Conservation (phyloP, 768 basidiomycete species). For the Trametes gibbosa region DNA sequence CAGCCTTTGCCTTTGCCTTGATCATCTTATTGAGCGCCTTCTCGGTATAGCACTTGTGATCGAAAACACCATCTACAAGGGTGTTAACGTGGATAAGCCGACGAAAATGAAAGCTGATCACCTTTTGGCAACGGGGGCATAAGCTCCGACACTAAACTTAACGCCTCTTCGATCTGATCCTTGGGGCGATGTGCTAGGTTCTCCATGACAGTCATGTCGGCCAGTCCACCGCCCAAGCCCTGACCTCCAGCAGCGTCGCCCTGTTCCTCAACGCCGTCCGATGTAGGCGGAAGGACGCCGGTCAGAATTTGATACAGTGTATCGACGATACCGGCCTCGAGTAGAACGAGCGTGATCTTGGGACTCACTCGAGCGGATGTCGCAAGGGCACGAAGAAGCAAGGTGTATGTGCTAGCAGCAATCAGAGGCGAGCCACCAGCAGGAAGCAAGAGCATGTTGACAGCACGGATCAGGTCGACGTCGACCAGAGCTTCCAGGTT, state of each 20-base stretch:
- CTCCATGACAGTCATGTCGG: constrained; percentile 98
- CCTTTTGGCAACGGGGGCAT: constrained; percentile 94
- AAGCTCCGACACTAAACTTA: constrained; percentile 86
- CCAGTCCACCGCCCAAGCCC: constrained; percentile 82
- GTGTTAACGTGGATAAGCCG: background rate
- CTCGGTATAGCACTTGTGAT: constrained; percentile 87
- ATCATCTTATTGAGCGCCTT: constrained; percentile 73
- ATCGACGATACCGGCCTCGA: constrained; percentile 91
- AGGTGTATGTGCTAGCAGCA: constrained; percentile 83
- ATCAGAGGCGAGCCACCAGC: constrained; percentile 85
- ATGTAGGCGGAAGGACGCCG: constrained; percentile 79
- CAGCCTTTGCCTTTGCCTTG: constrained; percentile 82
- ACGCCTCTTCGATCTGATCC: constrained; percentile 93
- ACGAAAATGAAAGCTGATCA: constrained; percentile 28
- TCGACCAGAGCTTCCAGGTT: constrained; percentile 87
- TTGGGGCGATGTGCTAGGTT: constrained; percentile 95
- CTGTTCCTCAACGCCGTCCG: constrained; percentile 54
- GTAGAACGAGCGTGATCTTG: constrained; percentile 77
- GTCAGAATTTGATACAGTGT: constrained; percentile 95
- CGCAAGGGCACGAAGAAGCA: constrained; percentile 81
- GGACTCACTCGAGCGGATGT: constrained; percentile 87
- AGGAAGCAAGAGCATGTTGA: constrained; percentile 82
- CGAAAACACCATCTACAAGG: constrained; percentile 85
- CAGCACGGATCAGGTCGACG: constrained; percentile 70
- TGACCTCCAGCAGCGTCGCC: constrained; percentile 63